phyloP scores from a whole-genome alignment of 441 rosid genomes.

The Gossypium gossypioides region DNA sequence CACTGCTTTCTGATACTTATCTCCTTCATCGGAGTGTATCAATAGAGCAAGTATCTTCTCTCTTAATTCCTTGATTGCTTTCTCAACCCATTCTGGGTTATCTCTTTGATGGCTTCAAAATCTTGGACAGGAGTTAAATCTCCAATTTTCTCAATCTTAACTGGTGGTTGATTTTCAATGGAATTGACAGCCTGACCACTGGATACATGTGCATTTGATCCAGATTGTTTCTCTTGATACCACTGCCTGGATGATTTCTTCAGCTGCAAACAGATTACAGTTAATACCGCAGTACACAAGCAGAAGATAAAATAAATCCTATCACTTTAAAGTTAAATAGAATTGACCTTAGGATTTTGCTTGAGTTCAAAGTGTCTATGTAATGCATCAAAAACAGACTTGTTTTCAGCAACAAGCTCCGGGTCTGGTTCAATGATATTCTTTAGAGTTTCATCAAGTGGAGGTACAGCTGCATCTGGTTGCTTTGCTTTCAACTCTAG shows the following conservation, averaged over 20 bases:
- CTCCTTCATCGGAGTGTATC: slow-evolving; percentile 21
- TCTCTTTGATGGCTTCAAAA: slow-evolving; percentile 76
- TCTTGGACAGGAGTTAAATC: slow-evolving; percentile 63
- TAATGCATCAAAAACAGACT: slow-evolving; percentile 38
- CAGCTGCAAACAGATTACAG: slow-evolving; percentile 37
- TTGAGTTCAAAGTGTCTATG: slow-evolving; percentile 55
- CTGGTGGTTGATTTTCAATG: slow-evolving; percentile 21
- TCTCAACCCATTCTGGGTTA: slow-evolving; percentile 45
- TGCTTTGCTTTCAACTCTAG: slow-evolving; percentile 72
- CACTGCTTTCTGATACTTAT: neutral
- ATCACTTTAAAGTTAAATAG: neutral
- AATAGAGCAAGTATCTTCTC: slow-evolving; percentile 38
- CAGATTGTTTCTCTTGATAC: slow-evolving; percentile 54
- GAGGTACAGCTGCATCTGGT: slow-evolving; percentile 68
- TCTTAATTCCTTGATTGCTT: slow-evolving; percentile 62
- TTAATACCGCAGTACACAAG: neutral
- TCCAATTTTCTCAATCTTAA: slow-evolving; percentile 37
- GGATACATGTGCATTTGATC: slow-evolving; percentile 35
- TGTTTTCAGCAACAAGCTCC: slow-evolving; percentile 43
- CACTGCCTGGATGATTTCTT: slow-evolving; percentile 46
- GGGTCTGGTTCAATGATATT: slow-evolving; percentile 60
- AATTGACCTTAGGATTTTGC: slow-evolving; percentile 68
- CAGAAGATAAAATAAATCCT: slow-evolving; percentile 3
- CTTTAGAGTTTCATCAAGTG: slow-evolving; percentile 63
- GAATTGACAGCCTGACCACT: slow-evolving; percentile 20